Base-by-base conservation (phyloP, 495 filamentous ascomycete species). In the Hamigera avellanea region DNA sequence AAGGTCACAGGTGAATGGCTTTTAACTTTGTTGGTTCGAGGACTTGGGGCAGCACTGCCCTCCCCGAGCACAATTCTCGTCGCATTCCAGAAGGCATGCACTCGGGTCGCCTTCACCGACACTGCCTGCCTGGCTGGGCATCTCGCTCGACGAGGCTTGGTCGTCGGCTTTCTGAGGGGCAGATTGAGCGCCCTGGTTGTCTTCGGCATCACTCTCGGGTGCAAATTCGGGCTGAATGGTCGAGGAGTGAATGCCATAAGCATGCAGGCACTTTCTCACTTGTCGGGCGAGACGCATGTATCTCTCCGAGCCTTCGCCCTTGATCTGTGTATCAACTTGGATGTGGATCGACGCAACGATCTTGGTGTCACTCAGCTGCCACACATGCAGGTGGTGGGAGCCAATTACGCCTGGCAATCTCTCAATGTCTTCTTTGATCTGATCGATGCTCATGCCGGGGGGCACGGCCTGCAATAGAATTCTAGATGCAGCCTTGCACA, bases 141-240 rank as follows among this genome's bases (percentile, higher is more conserved):
- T 39, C 21, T 54, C 54, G 37, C 50, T 56, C 4, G 47, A 48
- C 1, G 42, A 35, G 19, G 45, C 41, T 9, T 57, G 54, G 13
- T 45, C 45, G 18, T 40, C 52, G 29, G 46, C 49, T 14, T 39
- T 37, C 16, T 47, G 39, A 8, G 56, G 50, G 4, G 59, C 51
- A 0, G 57, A 50, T 8, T 49, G 39, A n/a, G 45, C 46, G 12
- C 21, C 45, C 4, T 48, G 46, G 27, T 45, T 59, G 13, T 69
- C 59, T 46, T 78, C 80, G 32, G 68, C 64, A n/a, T 69, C 66
- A 19, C 57, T 59, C 30, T 73, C 68, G 1, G 75, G 65, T 43
- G 80, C 82, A 55, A 91, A 98, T 53, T 98, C 91, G 2, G 93
- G 93, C 60, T 98, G 91, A 43, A 98, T 95, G 6, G 91, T 98